Conservation (phyloP, 176 grass and related monocot genomes). For the Tuctoria greenei region DNA sequence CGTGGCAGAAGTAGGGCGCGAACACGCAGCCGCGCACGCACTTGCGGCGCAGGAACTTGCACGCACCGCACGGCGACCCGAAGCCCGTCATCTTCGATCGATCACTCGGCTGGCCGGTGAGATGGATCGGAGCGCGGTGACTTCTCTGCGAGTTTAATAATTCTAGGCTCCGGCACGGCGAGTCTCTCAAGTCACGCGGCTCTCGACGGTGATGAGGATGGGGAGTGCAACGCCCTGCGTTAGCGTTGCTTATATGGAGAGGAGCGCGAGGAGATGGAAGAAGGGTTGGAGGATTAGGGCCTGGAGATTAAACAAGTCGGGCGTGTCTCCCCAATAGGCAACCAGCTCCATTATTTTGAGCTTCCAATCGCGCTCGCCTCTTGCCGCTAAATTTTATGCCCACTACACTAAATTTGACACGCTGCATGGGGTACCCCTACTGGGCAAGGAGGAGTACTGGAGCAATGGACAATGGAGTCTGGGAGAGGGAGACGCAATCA, state of each 20-base stretch:
- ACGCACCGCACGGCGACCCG: constrained; percentile 91
- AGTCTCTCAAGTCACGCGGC: background rate
- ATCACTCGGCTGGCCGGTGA: background rate
- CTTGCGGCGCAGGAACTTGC: constrained; percentile 93
- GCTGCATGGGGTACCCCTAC: constrained; percentile 19
- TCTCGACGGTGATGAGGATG: constrained; percentile 27
- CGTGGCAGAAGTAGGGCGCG: constrained; percentile 97
- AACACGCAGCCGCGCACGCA: constrained; percentile 89
- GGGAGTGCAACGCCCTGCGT: constrained; percentile 43
- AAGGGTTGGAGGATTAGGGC: constrained; percentile 47
- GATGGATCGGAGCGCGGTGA: background rate
- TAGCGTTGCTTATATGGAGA: constrained; percentile 63
- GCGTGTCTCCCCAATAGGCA: constrained; percentile 50
- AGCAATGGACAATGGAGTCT: constrained; percentile 40
- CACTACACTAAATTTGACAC: constrained; percentile 32
- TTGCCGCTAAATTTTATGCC: constrained; percentile 45
- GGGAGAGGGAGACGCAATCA: constrained; percentile 29
- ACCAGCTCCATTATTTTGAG: constrained; percentile 79
- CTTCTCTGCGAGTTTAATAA: background rate
- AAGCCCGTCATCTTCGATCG: constrained; percentile 66
- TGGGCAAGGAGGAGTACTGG: constrained; percentile 10
- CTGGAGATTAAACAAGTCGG: constrained; percentile 48
- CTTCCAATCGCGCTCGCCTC: constrained; percentile 44
- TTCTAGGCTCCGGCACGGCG: background rate
- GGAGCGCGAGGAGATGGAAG: constrained; percentile 1